These are phyloP conservation scores for Suillus occidentalis DNA, from an alignment of 768 basidiomycete species.

Conservation along the genomic window DNA sequence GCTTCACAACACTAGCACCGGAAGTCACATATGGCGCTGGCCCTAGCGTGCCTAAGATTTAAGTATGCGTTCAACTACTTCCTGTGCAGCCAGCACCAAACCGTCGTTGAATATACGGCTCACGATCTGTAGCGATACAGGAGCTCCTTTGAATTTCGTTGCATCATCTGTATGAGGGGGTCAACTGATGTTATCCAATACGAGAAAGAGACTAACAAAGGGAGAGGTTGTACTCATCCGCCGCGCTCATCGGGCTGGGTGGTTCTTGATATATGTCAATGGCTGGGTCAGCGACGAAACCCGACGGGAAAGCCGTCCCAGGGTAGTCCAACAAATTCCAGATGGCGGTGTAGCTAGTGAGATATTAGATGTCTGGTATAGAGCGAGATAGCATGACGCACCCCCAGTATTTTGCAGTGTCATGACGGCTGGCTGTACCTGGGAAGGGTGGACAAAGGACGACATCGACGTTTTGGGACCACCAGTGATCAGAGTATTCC, in stretches of 20 bases:
- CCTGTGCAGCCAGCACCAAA: slow-evolving; percentile 26
- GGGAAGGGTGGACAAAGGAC: slow-evolving; percentile 38
- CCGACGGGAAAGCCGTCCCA: slow-evolving; percentile 39
- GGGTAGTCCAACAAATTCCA: slow-evolving; percentile 47
- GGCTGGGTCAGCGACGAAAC: slow-evolving; percentile 12
- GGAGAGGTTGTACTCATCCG: slow-evolving; percentile 22
- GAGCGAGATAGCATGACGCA: slow-evolving; percentile 16
- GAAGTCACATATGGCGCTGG: background rate
- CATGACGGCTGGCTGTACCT: slow-evolving; percentile 37
- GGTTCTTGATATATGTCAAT: slow-evolving; percentile 21
- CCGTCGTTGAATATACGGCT: slow-evolving; percentile 28
- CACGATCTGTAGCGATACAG: slow-evolving; percentile 24
- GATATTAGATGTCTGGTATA: slow-evolving; percentile 10
- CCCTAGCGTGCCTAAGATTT: slow-evolving; percentile 12
- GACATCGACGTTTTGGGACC: slow-evolving; percentile 36
- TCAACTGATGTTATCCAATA: slow-evolving; percentile 7
- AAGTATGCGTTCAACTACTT: slow-evolving; percentile 24
- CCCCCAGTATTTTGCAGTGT: slow-evolving; percentile 36
- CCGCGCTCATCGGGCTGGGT: slow-evolving; percentile 16
- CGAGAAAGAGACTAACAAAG: slow-evolving; percentile 12
- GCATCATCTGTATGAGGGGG: slow-evolving; percentile 21
- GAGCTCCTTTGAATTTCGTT: slow-evolving; percentile 15
- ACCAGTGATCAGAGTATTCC: slow-evolving; percentile 35
- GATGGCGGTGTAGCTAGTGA: slow-evolving; percentile 38
- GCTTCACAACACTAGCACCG: background rate